Conservation (phyloP, 495 filamentous ascomycete genomes). For the Podospora conica region DNA sequence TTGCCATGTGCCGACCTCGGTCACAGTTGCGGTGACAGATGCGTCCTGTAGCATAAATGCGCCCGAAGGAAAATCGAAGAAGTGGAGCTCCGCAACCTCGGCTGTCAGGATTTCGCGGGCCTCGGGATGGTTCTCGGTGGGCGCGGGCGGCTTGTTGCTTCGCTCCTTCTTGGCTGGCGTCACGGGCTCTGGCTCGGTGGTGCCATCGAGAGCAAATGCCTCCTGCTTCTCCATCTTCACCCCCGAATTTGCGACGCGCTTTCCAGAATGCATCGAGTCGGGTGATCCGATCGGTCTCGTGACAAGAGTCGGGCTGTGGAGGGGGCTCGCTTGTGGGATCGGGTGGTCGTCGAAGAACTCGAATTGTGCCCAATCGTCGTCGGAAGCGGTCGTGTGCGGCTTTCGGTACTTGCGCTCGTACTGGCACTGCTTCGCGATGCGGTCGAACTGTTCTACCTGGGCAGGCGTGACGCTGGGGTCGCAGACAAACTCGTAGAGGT, state of each 20-base stretch:
- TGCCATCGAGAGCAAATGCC: conserved; percentile 7
- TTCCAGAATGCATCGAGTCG: conserved; percentile 40
- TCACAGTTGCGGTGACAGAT: conserved; percentile 68
- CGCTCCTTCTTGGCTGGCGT: conserved; percentile 24
- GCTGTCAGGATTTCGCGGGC: conserved; percentile 64
- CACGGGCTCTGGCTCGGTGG: conserved; percentile 12
- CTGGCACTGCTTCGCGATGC: conserved; percentile 84
- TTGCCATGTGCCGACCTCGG: conserved; percentile 83
- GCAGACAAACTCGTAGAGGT: conserved; percentile 95
- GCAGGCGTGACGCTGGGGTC: conserved; percentile 62
- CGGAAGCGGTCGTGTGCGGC: conserved; percentile 70
- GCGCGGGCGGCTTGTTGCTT: conserved; percentile 36
- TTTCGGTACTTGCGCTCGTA: conserved; percentile 91
- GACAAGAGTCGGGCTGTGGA: conserved; percentile 55
- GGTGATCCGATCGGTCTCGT: conserved; percentile 41
- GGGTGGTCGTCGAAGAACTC: conserved; percentile 69
- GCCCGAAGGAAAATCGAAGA: conserved; percentile 83
- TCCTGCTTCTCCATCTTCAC: conserved; percentile 28
- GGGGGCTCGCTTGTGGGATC: conserved; percentile 75
- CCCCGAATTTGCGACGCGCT: conserved; percentile 29
- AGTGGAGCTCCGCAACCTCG: conserved; percentile 78
- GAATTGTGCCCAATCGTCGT: conserved; percentile 74
- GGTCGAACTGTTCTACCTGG: conserved; percentile 74
- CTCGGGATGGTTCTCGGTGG: conserved; percentile 55
- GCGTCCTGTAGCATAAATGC: conserved; percentile 78